Evolutionary conservation across 192 early-diverging fungal species (phyloP), one percentile per base, ranked within the genome.

Genomic region (Coemansia sp.): DNA sequence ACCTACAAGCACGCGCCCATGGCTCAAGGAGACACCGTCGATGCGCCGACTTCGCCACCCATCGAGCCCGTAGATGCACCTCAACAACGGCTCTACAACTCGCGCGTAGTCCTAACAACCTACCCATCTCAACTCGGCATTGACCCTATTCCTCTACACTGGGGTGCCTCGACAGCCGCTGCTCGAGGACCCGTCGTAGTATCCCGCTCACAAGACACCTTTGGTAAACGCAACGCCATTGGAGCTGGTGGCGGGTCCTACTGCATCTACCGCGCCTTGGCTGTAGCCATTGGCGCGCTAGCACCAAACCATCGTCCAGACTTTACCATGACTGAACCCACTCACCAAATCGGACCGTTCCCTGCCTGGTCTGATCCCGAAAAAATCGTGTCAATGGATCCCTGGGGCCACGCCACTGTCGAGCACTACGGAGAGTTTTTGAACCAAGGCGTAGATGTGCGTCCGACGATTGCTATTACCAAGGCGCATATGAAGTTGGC

Each of bases 401-500:
- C 95, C 34, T 98, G 89, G 86, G 95, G 95, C 31, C 94, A 96
- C 75, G 70, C 91, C 39, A 87, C 88, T 2, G 86, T 87, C 48
- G 75, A 87, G 31, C 83, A 87, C 45, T 95, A 85, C 72, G 64
- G 65, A 45, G 69, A 84, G 5, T 73, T 93, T 44, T 79, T 93
- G 34, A 82, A 90, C 6, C 61, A 80, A 4, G 94, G 93, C 19
- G 56, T 92, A 9, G 95, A 98, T 69, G 74, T 98, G 7, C 88
- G 94, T 32, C 95, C 95, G 2, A 93, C 92, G 19, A 96, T 94
- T 71, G 93, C 95, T 51, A 90, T 95, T 53, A 98, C 95, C 22
- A 87, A 90, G 69, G 95, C 95, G n/a, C 95, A 98, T 64, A 98
- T 98, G 91, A 90, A 91, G 70, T 84, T 98, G 50, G 87, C 93